A percentile compares a stretch with the other conserved stretches of the same genome.
Evolutionary conservation across 164 flowering plant genomes (phyloP).

Genomic region (Stephania cephalantha): DNA sequence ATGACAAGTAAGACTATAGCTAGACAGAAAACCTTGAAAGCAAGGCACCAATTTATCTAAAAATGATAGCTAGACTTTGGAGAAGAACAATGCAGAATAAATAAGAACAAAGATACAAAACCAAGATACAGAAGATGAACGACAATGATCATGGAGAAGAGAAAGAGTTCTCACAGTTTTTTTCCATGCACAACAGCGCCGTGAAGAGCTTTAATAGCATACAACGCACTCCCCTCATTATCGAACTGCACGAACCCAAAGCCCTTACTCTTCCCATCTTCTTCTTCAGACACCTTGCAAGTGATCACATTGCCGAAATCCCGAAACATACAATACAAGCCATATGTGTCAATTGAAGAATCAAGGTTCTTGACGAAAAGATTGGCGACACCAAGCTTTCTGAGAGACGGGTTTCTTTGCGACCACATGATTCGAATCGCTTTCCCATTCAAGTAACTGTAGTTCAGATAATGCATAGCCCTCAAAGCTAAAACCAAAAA

Average conservation of each 20-base stretch:
- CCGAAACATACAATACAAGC: slow-evolving; percentile 48
- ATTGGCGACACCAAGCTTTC: slow-evolving; percentile 71
- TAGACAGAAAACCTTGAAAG: not conserved
- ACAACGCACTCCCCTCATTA: slow-evolving; percentile 51
- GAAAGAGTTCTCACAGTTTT: not conserved
- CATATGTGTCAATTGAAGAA: not conserved
- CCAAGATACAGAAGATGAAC: not conserved
- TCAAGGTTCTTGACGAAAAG: slow-evolving; percentile 72
- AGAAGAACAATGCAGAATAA: not conserved
- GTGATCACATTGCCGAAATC: slow-evolving; percentile 61
- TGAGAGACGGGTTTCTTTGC: slow-evolving; percentile 53
- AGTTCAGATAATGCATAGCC: slow-evolving; percentile 57
- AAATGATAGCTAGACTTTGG: not conserved
- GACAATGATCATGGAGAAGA: not conserved
- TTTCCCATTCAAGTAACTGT: slow-evolving; percentile 51
- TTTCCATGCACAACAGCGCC: slow-evolving; percentile 17
- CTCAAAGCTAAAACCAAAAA: slow-evolving; percentile 30
- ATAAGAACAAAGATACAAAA: not conserved
- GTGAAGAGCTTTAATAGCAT: slow-evolving; percentile 56
- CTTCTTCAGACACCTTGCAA: slow-evolving; percentile 58
- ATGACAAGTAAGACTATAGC: not conserved
- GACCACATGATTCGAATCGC: slow-evolving; percentile 59
- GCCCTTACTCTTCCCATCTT: slow-evolving; percentile 75
- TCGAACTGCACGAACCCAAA: slow-evolving; percentile 86
- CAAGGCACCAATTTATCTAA: not conserved